A percentile compares a stretch with the other conserved stretches of the same genome.
These are phyloP conservation scores for Russula vinacea DNA, from an alignment of 768 basidiomycete species.

Conservation along the genomic window DNA sequence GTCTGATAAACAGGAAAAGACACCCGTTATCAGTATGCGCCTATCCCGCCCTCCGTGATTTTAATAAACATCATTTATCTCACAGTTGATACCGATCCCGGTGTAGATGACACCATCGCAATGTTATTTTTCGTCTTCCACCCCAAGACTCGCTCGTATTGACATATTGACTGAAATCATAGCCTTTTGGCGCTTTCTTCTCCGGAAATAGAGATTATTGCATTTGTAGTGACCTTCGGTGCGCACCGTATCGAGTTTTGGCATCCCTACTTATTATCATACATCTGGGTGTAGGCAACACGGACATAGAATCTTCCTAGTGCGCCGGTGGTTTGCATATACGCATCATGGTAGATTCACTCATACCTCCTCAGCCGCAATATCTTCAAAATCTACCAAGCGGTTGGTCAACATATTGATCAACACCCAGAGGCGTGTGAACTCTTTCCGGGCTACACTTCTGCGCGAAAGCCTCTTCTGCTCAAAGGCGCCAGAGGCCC, in stretches of 20 bases:
- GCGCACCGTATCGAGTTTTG: constrained; percentile 30
- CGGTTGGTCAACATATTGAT: constrained; percentile 56
- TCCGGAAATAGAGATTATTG: constrained; percentile 78
- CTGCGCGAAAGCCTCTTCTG: constrained; percentile 54
- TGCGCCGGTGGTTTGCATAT: constrained; percentile 38
- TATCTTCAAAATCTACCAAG: constrained; percentile 71
- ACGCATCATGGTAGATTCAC: not conserved
- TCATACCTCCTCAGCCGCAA: constrained; percentile 50
- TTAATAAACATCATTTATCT: not conserved
- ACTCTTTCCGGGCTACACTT: constrained; percentile 63
- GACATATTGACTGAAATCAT: constrained; percentile 8
- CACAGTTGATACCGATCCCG: constrained; percentile 84
- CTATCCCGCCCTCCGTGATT: not conserved
- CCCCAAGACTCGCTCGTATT: not conserved
- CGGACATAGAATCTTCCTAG: constrained; percentile 60
- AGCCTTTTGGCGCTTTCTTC: constrained; percentile 78
- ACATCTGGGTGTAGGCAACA: constrained; percentile 54
- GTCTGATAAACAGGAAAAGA: constrained; percentile 31
- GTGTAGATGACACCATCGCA: constrained; percentile 78
- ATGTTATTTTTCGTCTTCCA: constrained; percentile 48
- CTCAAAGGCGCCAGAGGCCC: constrained; percentile 63
- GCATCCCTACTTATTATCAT: not conserved
- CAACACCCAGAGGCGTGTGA: constrained; percentile 49
- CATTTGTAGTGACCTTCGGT: constrained; percentile 77
- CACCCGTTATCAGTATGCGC: constrained; percentile 65